phyloP scores from a whole-genome alignment of 2,329 filamentous ascomycete species.

The Alternaria conjuncta region DNA sequence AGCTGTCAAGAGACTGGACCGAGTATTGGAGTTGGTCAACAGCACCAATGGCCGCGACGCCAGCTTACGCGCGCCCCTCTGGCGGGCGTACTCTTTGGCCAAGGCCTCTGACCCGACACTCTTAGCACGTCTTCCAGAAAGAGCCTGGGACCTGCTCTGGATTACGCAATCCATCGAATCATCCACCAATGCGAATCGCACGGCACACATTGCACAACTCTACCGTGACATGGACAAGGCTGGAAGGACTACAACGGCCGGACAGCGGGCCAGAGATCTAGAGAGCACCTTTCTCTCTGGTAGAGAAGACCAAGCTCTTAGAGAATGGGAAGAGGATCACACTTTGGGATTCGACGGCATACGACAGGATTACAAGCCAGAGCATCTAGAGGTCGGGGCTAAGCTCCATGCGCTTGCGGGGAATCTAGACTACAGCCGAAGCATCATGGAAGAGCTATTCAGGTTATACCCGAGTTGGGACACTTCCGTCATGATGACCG shows the following conservation, averaged over 20 bases:
- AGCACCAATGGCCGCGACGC: not conserved
- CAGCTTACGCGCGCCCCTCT: constrained; percentile 25
- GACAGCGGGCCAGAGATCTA: constrained; percentile 31
- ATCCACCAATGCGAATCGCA: constrained; percentile 19
- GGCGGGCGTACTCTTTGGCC: constrained; percentile 39
- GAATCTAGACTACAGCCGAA: constrained; percentile 65
- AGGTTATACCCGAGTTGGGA: constrained; percentile 55
- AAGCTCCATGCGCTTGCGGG: constrained; percentile 67
- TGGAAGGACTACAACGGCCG: constrained; percentile 22
- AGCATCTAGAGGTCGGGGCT: constrained; percentile 68
- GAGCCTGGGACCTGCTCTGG: constrained; percentile 48
- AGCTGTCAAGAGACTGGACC: constrained; percentile 19
- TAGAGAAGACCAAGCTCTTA: constrained; percentile 34
- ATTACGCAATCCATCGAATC: constrained; percentile 23
- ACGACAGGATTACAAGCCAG: constrained; percentile 35
- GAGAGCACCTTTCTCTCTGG: constrained; percentile 38
- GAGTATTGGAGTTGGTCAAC: constrained; percentile 17
- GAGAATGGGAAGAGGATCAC: constrained; percentile 40
- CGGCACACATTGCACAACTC: constrained; percentile 30
- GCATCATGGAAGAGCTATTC: constrained; percentile 63
- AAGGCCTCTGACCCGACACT: constrained; percentile 26
- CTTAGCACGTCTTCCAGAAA: constrained; percentile 24
- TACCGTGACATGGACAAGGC: constrained; percentile 35
- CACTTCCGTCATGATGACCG: constrained; percentile 66
- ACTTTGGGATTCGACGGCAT: not conserved